Evolutionary conservation across 192 early-diverging fungal genomes (phyloP).

Genomic region (Coemansia sp.): DNA sequence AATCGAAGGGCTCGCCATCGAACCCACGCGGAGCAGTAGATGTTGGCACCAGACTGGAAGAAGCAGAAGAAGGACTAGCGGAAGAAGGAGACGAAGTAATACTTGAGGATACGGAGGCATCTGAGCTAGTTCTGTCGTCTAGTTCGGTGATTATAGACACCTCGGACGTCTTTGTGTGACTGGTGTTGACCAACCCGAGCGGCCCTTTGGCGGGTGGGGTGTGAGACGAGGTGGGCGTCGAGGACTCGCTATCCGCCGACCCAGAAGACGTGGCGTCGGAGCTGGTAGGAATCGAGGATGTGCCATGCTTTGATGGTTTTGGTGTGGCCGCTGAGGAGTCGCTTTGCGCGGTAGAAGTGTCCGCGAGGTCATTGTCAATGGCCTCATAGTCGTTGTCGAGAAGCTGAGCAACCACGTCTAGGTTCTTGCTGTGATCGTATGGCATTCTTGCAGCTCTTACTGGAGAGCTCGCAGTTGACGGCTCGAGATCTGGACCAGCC

Average conservation of each 20-base stretch:
- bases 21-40: constrained; percentile 1
- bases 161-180: constrained; percentile 26
- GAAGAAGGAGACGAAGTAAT: background rate
- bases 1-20: background rate
- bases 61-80: background rate
- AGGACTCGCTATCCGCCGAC: background rate
- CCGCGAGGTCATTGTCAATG: constrained; percentile 1
- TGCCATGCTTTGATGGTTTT: constrained; percentile 1
- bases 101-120: background rate
- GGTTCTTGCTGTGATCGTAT: constrained; percentile 15
- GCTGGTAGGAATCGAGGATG: background rate
- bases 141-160: constrained; percentile 24
- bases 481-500: background rate
- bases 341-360: background rate
- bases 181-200: background rate
- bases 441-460: background rate
- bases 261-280: background rate
- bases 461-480: background rate
- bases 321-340: background rate
- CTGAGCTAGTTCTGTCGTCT: background rate
- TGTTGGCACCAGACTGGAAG: background rate
- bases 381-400: constrained; percentile 1
- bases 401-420: constrained; percentile 11
- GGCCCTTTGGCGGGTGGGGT: background rate
- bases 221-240: background rate